These are phyloP conservation scores for Paramecium pentaurelia DNA, from an alignment of 73 alveolate genomes.

Conservation along the genomic window DNA sequence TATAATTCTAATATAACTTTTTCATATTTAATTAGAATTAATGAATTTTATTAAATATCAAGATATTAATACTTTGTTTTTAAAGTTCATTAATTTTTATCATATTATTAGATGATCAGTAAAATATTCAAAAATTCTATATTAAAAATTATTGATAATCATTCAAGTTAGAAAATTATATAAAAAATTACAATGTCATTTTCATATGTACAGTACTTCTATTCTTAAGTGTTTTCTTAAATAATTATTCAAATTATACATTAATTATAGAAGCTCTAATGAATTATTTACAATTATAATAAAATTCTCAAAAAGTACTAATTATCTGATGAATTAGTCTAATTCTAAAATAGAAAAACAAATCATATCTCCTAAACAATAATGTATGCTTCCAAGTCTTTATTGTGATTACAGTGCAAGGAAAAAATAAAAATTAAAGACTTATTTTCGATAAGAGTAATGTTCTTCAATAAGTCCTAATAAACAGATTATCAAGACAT, in stretches of 20 bases:
- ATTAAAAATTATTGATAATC: neutral
- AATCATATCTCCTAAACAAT: neutral
- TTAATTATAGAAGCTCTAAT: neutral
- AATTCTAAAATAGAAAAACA: neutral
- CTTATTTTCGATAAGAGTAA: neutral
- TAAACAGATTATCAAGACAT: neutral
- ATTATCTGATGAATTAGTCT: neutral
- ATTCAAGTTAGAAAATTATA: neutral
- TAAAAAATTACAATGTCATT: neutral
- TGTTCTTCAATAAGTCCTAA: neutral
- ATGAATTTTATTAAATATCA: too few relatives aligned
- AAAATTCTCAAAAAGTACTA: neutral
- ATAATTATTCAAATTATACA: neutral
- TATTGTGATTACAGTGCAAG: neutral
- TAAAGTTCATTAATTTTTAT: neutral
- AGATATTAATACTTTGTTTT: neutral
- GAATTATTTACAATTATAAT: neutral
- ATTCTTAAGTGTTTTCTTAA: neutral
- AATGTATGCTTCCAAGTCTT: neutral
- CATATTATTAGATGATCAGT: neutral
- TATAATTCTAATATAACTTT: too few relatives aligned
- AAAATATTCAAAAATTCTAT: neutral
- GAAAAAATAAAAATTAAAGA: neutral
- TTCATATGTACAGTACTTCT: neutral
- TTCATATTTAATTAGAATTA: neutral